Conservation (phyloP, 2,329 filamentous ascomycete genomes). For the Curvularia sp. region DNA sequence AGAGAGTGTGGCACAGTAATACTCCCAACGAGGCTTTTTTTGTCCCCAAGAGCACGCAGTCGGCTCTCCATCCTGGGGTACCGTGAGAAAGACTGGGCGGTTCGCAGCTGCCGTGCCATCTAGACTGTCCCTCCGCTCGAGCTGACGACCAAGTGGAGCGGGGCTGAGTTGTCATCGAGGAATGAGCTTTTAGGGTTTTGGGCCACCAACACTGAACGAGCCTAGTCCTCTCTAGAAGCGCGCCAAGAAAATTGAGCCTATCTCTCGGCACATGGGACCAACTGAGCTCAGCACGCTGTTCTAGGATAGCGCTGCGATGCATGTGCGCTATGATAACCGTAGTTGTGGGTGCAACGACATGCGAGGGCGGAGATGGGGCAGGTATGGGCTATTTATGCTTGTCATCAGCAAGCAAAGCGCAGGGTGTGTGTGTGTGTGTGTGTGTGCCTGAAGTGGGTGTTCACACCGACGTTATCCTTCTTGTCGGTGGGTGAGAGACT, state of each 20-base stretch:
- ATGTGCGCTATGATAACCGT: constrained; percentile 1
- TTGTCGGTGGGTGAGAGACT: neutral
- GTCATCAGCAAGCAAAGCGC: constrained; percentile 9
- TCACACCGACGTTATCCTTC: constrained; percentile 5
- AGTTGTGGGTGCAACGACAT: neutral
- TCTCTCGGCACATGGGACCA: constrained; percentile 13
- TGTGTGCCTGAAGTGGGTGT: constrained; percentile 9
- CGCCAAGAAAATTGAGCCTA: neutral
- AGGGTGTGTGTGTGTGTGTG: neutral
- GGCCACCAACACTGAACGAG: constrained; percentile 8
- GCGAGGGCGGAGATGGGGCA: constrained; percentile 8
- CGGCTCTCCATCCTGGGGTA: neutral
- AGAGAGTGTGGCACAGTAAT: neutral
- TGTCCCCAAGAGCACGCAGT: neutral
- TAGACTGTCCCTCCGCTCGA: constrained; percentile 4
- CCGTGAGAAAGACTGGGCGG: neutral
- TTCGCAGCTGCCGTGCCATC: constrained; percentile 4
- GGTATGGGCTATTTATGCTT: neutral
- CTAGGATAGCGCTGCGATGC: constrained; percentile 7
- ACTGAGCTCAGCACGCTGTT: constrained; percentile 9
- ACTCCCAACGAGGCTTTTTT: neutral
- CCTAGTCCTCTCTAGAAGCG: neutral
- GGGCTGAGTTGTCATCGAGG: constrained; percentile 16
- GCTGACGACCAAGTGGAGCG: constrained; percentile 6
- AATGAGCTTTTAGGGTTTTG: constrained; percentile 10